Base-by-base conservation (phyloP, 331 rosid species). In the Telfairia occidentalis region DNA sequence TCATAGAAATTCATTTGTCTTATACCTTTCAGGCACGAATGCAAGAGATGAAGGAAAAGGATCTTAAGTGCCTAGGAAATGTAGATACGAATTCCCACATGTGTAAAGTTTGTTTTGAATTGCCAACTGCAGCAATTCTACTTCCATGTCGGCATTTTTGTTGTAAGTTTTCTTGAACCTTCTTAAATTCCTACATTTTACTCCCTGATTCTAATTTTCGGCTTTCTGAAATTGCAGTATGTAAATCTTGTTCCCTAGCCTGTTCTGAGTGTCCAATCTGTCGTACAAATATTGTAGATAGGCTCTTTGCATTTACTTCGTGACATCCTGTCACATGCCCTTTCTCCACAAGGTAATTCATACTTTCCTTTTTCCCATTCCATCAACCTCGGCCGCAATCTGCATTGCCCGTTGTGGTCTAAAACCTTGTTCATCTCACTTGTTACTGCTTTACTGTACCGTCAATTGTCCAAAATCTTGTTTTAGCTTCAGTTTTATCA, bases 91-190 rank as follows among this genome's bases (percentile, higher is more conserved):
- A 86, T 84, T 92, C 97, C 71, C 99, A 96, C 78, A 79, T 86
- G 79, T 96, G 99, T 83, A 96, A 96, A 96, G 97, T 96, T 76
- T 96, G 99, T 83, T 96, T 90, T 76, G 99, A 92, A 80, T 83
- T 90, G 76, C 96, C 97, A 13, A 96, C 99, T 7, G 97, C 97
- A 49, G 99, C 97, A 74, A 92, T 96, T 81, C 97, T 96, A 74
- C 90, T 96, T 60, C 99, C 99, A 42, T 96, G 99, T 84, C 91
- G 99, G 42, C 99, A 96, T 85, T 96, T 96, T 90, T 92, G 97
- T 82, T 82, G 99, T 96, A 87, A 90, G 99, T 82, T 77, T 45
- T 52, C 65, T 13, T 38, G 0, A 21, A 48, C 43, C 58, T 21
- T 6, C 28, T 49, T 2, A 64, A 29, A 5, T 7, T 63, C 75